These are phyloP conservation scores for Miscanthus sacchariflorus DNA, from an alignment of 202 grass and related monocot species.

Conservation along the genomic window DNA sequence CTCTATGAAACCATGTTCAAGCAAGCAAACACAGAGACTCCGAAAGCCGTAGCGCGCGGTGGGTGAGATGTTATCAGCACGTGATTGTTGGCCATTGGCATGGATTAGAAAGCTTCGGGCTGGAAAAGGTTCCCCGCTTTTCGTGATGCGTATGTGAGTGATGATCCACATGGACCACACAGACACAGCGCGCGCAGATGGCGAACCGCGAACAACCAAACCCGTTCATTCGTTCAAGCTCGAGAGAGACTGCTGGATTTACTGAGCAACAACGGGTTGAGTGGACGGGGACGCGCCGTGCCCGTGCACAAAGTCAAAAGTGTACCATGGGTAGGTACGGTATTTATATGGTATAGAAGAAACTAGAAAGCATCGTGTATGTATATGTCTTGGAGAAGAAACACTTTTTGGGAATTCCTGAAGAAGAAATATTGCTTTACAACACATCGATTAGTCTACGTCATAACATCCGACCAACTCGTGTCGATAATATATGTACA, in stretches of 20 bases:
- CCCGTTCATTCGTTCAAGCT: background rate
- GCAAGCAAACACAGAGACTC: too few relatives aligned
- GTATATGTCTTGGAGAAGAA: too few relatives aligned
- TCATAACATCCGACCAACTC: background rate
- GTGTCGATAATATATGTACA: background rate
- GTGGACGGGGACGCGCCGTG: background rate
- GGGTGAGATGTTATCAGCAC: background rate
- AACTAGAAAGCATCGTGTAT: background rate
- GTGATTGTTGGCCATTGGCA: background rate
- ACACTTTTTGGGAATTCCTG: too few relatives aligned
- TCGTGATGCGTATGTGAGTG: constrained; percentile 12
- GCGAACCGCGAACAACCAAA: constrained; percentile 45
- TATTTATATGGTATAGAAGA: background rate
- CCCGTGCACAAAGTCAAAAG: background rate
- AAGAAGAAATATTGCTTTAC: background rate
- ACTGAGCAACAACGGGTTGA: background rate
- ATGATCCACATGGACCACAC: constrained; percentile 14
- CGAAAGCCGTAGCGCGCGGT: background rate
- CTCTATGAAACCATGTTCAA: background rate
- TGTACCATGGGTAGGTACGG: too few relatives aligned
- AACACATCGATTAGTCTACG: background rate
- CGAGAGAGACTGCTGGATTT: background rate
- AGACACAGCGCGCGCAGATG: background rate
- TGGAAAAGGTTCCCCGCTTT: constrained; percentile 8
- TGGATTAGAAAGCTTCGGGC: background rate